Conservation (phyloP, 2,329 filamentous ascomycete genomes). For the Talaromyces sp. region DNA sequence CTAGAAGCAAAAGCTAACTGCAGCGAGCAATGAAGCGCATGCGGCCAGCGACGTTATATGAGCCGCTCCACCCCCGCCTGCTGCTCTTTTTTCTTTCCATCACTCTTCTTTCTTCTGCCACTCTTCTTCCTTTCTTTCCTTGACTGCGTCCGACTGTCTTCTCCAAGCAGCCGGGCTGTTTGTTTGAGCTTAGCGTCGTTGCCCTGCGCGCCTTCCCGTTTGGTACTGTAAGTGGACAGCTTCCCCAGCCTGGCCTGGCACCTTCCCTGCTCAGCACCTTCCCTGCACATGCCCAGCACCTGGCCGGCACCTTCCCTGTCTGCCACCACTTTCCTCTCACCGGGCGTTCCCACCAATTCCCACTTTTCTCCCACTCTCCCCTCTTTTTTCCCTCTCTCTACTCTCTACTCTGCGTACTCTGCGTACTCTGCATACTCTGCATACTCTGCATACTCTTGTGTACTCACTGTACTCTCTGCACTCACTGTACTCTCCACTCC, state of each 20-base stretch:
- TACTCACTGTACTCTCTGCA: too few relatives aligned
- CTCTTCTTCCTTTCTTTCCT: neutral
- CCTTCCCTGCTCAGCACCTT: neutral
- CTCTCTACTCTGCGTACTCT: neutral
- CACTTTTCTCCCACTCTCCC: neutral
- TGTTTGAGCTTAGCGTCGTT: neutral
- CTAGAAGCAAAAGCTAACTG: too few relatives aligned
- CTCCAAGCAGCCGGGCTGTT: constrained; percentile 4
- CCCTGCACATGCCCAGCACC: neutral
- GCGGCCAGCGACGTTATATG: constrained; percentile 8
- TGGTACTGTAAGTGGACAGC: neutral
- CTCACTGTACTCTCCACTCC: too few relatives aligned
- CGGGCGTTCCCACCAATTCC: too few relatives aligned
- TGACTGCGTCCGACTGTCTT: too few relatives aligned
- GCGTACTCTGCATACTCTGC: neutral
- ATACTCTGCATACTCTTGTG: too few relatives aligned
- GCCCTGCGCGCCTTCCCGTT: neutral
- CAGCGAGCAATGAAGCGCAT: neutral
- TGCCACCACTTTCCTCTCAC: neutral
- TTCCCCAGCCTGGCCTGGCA: neutral
- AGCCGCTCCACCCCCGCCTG: constrained; percentile 1
- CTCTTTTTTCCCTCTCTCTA: neutral
- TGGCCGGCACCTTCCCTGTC: neutral
- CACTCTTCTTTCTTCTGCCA: neutral
- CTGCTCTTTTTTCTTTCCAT: neutral